Conservation (phyloP, 2,329 filamentous ascomycete species). For the Colletotrichum tabaci region DNA sequence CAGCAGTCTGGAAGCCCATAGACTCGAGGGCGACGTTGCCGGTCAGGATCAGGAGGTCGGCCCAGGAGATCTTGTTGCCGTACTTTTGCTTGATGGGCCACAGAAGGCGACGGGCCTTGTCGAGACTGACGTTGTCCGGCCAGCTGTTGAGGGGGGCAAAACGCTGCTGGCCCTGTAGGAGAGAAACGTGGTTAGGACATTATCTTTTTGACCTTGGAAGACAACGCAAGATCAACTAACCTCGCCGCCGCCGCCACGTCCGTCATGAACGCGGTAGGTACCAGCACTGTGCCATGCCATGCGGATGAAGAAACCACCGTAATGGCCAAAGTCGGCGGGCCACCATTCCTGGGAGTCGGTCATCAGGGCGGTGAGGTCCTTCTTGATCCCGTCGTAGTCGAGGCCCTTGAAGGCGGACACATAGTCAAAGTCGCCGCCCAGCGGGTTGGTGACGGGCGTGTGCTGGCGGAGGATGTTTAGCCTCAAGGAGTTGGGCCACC, state of each 20-base stretch:
- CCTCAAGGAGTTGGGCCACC: slow-evolving; percentile 80
- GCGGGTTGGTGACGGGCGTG: slow-evolving; percentile 73
- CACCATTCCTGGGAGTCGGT: slow-evolving; percentile 86
- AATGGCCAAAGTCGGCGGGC: slow-evolving; percentile 86
- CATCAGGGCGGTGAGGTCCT: slow-evolving; percentile 79
- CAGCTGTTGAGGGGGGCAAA: slow-evolving; percentile 87
- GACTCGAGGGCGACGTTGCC: slow-evolving; percentile 84
- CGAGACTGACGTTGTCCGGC: slow-evolving; percentile 84
- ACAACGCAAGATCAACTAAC: slow-evolving; percentile 34
- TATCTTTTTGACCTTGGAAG: background rate
- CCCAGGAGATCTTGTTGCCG: slow-evolving; percentile 86
- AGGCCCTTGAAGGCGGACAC: slow-evolving; percentile 79
- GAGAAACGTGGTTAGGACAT: background rate
- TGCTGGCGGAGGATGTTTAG: slow-evolving; percentile 83
- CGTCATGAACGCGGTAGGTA: slow-evolving; percentile 82
- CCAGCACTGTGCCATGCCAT: slow-evolving; percentile 87
- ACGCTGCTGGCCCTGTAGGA: slow-evolving; percentile 75
- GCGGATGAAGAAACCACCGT: slow-evolving; percentile 83
- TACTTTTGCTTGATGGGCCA: slow-evolving; percentile 88
- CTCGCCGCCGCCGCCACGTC: slow-evolving; percentile 80
- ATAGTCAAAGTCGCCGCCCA: slow-evolving; percentile 79
- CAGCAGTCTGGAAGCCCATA: slow-evolving; percentile 82
- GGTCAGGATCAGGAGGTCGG: slow-evolving; percentile 78
- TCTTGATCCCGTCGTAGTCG: slow-evolving; percentile 80
- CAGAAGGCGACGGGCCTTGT: slow-evolving; percentile 84